Conservation (phyloP, 2,329 filamentous ascomycete genomes). For the Nakataea oryzae region DNA sequence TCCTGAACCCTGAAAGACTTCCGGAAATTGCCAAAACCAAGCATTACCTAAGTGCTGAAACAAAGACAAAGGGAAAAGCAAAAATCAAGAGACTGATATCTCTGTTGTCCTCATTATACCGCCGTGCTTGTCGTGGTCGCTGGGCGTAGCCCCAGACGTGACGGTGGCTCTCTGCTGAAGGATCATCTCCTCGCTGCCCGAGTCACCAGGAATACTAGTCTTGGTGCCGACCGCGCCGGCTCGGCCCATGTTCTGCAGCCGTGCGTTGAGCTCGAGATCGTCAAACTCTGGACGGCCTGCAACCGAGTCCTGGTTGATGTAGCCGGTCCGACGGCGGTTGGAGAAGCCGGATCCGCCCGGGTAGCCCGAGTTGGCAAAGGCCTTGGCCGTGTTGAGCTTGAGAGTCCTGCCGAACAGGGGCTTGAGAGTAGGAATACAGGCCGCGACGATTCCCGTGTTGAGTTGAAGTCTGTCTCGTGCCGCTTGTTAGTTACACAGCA, state of each 20-base stretch:
- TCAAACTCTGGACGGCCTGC: background rate
- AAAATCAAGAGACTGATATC: background rate
- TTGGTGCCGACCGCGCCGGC: background rate
- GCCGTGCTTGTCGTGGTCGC: background rate
- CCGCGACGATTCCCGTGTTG: slow-evolving; percentile 14
- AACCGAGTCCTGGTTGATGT: slow-evolving; percentile 1
- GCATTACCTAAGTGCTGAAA: background rate
- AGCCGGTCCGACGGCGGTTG: background rate
- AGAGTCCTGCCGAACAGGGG: slow-evolving; percentile 12
- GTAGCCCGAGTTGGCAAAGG: background rate
- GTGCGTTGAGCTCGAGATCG: background rate
- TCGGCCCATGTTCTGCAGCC: background rate
- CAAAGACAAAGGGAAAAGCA: background rate
- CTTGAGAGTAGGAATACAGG: slow-evolving; percentile 14
- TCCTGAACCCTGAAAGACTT: background rate
- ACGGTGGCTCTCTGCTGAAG: background rate
- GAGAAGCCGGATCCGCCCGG: background rate
- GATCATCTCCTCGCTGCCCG: slow-evolving; percentile 6
- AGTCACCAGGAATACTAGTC: background rate
- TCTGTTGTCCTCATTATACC: background rate
- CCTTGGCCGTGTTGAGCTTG: slow-evolving; percentile 3
- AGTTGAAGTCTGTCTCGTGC: slow-evolving; percentile 12
- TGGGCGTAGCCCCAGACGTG: background rate
- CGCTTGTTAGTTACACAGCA: background rate
- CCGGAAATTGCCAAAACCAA: background rate